Evolutionary conservation across 2,329 filamentous ascomycete species (phyloP), one percentile per base, ranked within the genome.

Genomic region (Ophiosphaerella korrae): DNA sequence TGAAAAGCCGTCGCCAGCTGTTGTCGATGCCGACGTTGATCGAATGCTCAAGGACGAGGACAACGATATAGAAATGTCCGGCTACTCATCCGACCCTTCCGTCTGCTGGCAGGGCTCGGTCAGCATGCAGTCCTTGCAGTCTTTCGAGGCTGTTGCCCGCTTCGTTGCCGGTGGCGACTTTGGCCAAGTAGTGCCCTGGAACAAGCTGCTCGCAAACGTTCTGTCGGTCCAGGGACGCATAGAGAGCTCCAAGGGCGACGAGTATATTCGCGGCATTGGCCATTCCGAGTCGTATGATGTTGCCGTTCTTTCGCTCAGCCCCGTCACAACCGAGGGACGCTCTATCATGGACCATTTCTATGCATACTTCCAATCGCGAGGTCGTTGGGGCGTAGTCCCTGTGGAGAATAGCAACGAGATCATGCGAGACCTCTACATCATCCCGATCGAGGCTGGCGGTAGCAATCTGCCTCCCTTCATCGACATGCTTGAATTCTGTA

Each of bases 361-460:
- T 64, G 83, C 92, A 45, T 97, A 99, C 75, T 97, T 99, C 69
- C 80, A 86, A 36, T 82, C 82, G 43, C 90, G 93, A 67, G 84
- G 89, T 58, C 84, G 92, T 31, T 99, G 96, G 71, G 93, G 92
- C 16, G 93, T 97, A 1, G 82, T 97, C 6, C 69, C 68, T 6
- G 56, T 68, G 4, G 67, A 72, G 12, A 52, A 52, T 12, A 87
- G 87, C 12, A 89, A 93, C 67, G 83, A 85, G 16, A 88, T 91
- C 53, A 88, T 97, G 42, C 88, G 92, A 52, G 93, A 97, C 68
- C 90, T 92, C 1, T 97, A 97, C 71, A 83, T 97, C 29, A 88
- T 97, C 8, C 93, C 94, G 0, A 84, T 97, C 4, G 84, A 91
- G 29, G 82, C 86, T 5, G 91, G 90, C 31, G 84, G 83, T 42